phyloP scores from a whole-genome alignment of 371 early-diverging fungal genomes.

The Fennellomyces sp. region DNA sequence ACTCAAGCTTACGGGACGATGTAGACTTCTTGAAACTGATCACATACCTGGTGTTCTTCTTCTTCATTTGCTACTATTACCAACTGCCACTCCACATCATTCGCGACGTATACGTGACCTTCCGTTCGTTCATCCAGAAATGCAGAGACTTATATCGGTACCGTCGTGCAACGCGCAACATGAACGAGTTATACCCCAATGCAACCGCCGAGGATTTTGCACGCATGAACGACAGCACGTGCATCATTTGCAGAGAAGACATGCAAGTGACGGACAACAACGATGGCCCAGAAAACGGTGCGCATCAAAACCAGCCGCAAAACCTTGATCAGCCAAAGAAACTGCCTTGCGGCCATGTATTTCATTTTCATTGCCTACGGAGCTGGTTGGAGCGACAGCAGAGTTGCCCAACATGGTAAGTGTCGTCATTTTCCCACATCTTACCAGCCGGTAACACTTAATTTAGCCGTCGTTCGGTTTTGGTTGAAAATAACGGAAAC shows the following conservation, averaged over 20 bases:
- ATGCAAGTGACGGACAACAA: conserved; percentile 55
- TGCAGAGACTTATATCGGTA: conserved; percentile 89
- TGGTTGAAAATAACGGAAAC: conserved; percentile 26
- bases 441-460: no score
- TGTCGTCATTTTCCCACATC: no score
- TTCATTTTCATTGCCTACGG: conserved; percentile 96
- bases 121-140: conserved; percentile 86
- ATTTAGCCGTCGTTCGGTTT: conserved; percentile 56
- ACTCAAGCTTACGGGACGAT: background rate
- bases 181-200: conserved; percentile 93
- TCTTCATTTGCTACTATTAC: conserved; percentile 78
- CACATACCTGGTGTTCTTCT: conserved; percentile 87
- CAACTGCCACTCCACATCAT: conserved; percentile 93
- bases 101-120: conserved; percentile 93
- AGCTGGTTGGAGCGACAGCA: conserved; percentile 99
- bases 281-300: conserved; percentile 1
- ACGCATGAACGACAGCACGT: conserved; percentile 81
- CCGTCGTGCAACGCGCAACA: conserved; percentile 91
- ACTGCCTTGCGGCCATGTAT: conserved; percentile 96
- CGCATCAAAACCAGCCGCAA: conserved; percentile 32
- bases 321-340: conserved; percentile 83
- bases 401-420: conserved; percentile 96
- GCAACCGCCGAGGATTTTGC: conserved; percentile 84
- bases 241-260: conserved; percentile 97
- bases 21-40: conserved; percentile 88